phyloP scores from a whole-genome alignment of 306 rosid species.

The Albizia julibrissin region DNA sequence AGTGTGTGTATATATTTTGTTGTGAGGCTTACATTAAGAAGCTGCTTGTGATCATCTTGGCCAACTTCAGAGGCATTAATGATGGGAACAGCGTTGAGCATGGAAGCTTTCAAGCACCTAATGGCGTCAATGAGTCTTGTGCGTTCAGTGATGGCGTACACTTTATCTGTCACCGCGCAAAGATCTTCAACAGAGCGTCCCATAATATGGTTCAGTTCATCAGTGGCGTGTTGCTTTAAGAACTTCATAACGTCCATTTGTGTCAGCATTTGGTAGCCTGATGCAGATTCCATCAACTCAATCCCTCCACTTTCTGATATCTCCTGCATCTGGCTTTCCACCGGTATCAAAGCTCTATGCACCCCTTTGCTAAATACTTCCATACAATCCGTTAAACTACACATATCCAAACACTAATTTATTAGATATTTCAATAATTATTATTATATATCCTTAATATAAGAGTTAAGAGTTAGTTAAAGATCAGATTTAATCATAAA shows the following conservation, averaged over 20 bases:
- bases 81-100: conserved; percentile 81
- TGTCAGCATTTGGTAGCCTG: conserved; percentile 70
- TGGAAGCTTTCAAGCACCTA: conserved; percentile 63
- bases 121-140: conserved; percentile 70
- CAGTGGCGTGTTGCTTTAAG: conserved; percentile 40
- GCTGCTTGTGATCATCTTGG: conserved; percentile 67
- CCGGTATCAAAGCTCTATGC: conserved; percentile 80
- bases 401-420: neutral
- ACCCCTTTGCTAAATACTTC: conserved; percentile 94
- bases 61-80: conserved; percentile 45
- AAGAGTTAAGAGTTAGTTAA: no score
- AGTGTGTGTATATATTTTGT: neutral
- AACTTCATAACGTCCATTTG: conserved; percentile 78
- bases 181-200: conserved; percentile 46
- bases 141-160: conserved; percentile 69
- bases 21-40: conserved; percentile 49
- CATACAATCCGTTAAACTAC: conserved; percentile 82
- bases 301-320: conserved; percentile 47
- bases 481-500: no score
- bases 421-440: no score
- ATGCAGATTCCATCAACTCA: conserved; percentile 72
- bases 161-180: conserved; percentile 59
- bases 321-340: conserved; percentile 54
- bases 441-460: no score
- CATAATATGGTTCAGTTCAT: conserved; percentile 38